phyloP scores from a whole-genome alignment of 2,329 filamentous ascomycete species.

The Dactylellina sp. region DNA sequence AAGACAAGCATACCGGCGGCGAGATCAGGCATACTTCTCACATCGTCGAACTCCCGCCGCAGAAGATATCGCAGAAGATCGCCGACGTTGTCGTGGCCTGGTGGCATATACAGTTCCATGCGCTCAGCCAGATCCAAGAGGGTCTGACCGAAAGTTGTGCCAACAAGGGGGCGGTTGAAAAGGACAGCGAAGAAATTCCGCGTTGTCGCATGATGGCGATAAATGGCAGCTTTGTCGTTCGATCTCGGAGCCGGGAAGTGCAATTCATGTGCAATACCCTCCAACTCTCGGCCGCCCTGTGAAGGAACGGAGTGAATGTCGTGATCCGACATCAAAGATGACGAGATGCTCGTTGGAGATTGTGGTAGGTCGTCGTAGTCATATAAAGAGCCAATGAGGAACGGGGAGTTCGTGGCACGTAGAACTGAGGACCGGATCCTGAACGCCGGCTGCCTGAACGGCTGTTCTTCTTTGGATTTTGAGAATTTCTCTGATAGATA shows the following conservation, averaged over 20 bases:
- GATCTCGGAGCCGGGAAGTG: conserved; percentile 72
- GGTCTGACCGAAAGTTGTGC: conserved; percentile 73
- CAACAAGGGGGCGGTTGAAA: conserved; percentile 74
- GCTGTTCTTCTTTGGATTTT: conserved; percentile 63
- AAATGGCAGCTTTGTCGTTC: conserved; percentile 66
- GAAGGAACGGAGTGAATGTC: conserved; percentile 34
- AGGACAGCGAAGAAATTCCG: conserved; percentile 77
- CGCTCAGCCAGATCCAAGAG: conserved; percentile 73
- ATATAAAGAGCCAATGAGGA: conserved; percentile 68
- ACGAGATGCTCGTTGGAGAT: conserved; percentile 48
- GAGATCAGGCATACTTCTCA: conserved; percentile 71
- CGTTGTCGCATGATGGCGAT: conserved; percentile 73
- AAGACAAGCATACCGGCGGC: conserved; percentile 74
- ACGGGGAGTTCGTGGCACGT: conserved; percentile 70
- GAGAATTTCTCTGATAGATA: conserved; percentile 66
- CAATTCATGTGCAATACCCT: conserved; percentile 73
- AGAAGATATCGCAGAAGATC: conserved; percentile 73
- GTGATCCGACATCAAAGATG: conserved; percentile 47
- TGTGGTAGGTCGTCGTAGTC: conserved; percentile 55
- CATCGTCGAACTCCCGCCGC: conserved; percentile 73
- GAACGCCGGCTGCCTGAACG: conserved; percentile 68
- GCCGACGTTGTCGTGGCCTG: conserved; percentile 66
- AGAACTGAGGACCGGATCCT: conserved; percentile 72
- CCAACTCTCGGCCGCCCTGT: conserved; percentile 64
- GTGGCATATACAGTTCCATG: conserved; percentile 71